phyloP scores from a whole-genome alignment of 768 basidiomycete genomes.

The Boletus tomentosulus region DNA sequence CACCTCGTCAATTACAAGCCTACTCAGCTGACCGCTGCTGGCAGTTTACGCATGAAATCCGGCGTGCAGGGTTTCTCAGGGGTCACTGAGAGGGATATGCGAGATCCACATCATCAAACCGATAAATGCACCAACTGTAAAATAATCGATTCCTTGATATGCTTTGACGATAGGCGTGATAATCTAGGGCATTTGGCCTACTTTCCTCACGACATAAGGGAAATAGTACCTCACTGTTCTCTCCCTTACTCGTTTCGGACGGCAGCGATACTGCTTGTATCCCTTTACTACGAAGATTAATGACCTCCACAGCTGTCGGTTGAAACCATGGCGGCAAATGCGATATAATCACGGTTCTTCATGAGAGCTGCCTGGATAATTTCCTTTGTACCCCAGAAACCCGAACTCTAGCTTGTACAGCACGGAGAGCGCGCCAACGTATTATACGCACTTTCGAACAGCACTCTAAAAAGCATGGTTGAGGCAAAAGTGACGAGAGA shows the following conservation, averaged over 20 bases:
- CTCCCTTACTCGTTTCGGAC: conserved; percentile 55
- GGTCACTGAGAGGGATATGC: too few species aligned
- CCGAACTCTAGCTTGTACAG: conserved; percentile 54
- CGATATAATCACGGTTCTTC: conserved; percentile 63
- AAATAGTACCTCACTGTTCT: conserved; percentile 49
- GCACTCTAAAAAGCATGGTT: conserved; percentile 11
- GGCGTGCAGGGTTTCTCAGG: too few species aligned
- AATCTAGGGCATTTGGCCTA: conserved; percentile 42
- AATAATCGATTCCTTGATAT: conserved; percentile 58
- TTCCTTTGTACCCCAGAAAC: conserved; percentile 65
- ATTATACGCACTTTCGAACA: conserved; percentile 22
- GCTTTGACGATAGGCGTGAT: conserved; percentile 48
- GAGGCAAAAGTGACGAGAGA: neutral
- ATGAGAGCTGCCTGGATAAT: conserved; percentile 77
- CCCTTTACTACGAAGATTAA: conserved; percentile 49
- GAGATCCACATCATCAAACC: neutral
- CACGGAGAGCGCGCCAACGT: neutral
- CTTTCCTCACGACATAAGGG: neutral
- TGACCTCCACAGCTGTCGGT: conserved; percentile 48
- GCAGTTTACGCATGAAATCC: too few species aligned
- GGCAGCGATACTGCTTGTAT: conserved; percentile 59
- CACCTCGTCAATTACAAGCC: too few species aligned
- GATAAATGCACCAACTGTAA: conserved; percentile 52
- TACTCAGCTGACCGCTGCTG: too few species aligned
- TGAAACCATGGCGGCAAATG: neutral